Evolutionary conservation across 2,329 filamentous ascomycete species (phyloP).

Genomic region (Cytospora mali): DNA sequence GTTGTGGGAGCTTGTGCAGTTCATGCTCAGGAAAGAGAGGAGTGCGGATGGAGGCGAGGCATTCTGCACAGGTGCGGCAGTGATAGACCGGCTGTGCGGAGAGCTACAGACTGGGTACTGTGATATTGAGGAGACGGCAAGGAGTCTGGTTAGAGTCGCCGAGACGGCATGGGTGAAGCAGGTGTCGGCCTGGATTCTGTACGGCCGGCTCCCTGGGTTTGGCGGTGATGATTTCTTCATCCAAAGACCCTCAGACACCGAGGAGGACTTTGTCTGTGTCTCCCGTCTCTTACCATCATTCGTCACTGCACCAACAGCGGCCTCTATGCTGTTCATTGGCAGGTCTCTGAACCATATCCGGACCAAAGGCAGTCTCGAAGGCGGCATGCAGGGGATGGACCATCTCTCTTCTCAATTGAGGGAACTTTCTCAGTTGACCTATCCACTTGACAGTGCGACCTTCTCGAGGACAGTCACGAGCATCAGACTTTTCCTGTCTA

Average conservation of each 20-base stretch:
- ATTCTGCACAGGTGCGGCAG: slow-evolving; percentile 65
- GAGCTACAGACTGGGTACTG: slow-evolving; percentile 86
- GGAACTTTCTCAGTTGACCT: slow-evolving; percentile 67
- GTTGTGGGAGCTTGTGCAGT: slow-evolving; percentile 74
- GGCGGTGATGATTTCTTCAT: slow-evolving; percentile 89
- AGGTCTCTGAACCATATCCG: slow-evolving; percentile 85
- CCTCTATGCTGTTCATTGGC: slow-evolving; percentile 88
- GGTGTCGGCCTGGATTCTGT: slow-evolving; percentile 86
- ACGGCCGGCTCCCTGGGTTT: slow-evolving; percentile 78
- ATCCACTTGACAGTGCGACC: slow-evolving; percentile 72
- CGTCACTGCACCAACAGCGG: slow-evolving; percentile 71
- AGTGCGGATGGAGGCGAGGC: slow-evolving; percentile 30
- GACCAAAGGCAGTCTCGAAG: slow-evolving; percentile 51
- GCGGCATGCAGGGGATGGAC: slow-evolving; percentile 53
- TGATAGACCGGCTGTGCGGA: slow-evolving; percentile 76
- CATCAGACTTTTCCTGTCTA: slow-evolving; percentile 80
- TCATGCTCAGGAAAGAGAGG: slow-evolving; percentile 56
- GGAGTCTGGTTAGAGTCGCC: slow-evolving; percentile 73
- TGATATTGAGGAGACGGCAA: slow-evolving; percentile 78
- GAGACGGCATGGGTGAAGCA: slow-evolving; percentile 92
- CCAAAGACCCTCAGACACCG: slow-evolving; percentile 48
- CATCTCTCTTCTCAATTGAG: slow-evolving; percentile 70
- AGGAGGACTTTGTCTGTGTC: slow-evolving; percentile 61
- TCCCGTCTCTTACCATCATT: slow-evolving; percentile 73
- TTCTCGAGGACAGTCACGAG: slow-evolving; percentile 73